phyloP scores from a whole-genome alignment of 108 stramenopile species.

The Pseudonitzschia pungens region DNA sequence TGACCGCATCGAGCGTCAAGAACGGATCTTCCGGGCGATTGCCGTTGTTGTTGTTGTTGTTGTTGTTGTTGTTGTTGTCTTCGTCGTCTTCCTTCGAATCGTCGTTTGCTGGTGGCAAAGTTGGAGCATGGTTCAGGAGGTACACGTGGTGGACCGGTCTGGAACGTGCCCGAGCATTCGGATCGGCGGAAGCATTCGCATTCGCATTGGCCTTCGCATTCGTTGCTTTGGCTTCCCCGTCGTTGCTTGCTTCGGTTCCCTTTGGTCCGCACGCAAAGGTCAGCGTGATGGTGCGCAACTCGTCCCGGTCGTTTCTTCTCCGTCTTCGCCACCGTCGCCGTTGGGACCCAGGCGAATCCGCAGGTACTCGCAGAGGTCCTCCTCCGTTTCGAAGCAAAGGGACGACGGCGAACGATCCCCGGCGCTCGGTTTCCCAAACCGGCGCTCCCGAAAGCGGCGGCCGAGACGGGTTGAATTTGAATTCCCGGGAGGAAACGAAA shows the following conservation, averaged over 20 bases:
- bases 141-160: not conserved
- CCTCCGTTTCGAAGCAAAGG: too few species aligned
- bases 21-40: not conserved
- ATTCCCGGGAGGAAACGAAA: too few species aligned
- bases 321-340: not conserved
- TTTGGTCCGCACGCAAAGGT: not conserved
- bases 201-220: not conserved
- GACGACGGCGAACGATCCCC: too few species aligned
- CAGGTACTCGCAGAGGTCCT: too few species aligned
- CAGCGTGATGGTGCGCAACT: not conserved
- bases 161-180: not conserved
- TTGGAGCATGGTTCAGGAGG: not conserved
- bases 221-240: too few species aligned
- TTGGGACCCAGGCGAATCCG: too few species aligned
- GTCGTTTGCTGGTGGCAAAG: too few species aligned
- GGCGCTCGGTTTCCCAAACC: too few species aligned
- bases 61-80: too few species aligned
- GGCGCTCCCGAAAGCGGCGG: too few species aligned
- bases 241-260: not conserved
- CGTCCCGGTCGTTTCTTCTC: not conserved
- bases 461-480: too few species aligned
- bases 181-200: not conserved
- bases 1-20: not conserved
- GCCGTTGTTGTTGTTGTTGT: too few species aligned
- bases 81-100: not conserved